Conservation (phyloP, 371 early-diverging fungal genomes). For the Mucor sp. region DNA sequence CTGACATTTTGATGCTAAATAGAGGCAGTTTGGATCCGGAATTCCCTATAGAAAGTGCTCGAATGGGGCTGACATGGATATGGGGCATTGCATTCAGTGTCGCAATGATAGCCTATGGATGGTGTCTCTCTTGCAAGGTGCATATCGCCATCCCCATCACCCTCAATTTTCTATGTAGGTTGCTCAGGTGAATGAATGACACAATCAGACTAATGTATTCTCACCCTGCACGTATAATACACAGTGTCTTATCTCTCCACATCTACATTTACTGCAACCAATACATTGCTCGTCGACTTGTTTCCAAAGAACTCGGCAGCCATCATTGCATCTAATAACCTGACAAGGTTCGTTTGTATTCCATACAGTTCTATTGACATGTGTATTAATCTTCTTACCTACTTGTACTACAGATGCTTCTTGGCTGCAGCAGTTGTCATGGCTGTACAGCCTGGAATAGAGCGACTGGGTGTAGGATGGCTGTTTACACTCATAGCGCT, state of each 20-base stretch:
- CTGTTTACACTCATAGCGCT: constrained; percentile 32
- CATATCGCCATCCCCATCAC: constrained; percentile 30
- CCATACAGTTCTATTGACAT: too few relatives aligned
- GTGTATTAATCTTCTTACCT: too few relatives aligned
- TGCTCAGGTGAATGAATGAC: neutral
- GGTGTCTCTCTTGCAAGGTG: constrained; percentile 29
- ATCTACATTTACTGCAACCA: constrained; percentile 36
- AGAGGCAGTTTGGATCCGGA: constrained; percentile 20
- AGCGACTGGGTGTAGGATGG: constrained; percentile 40
- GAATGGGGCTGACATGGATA: constrained; percentile 38
- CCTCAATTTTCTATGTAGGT: constrained; percentile 39
- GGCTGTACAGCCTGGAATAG: constrained; percentile 31
- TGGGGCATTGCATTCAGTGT: constrained; percentile 38
- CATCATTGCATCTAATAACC: constrained; percentile 44
- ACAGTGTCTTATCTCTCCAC: constrained; percentile 36
- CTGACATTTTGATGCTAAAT: too few relatives aligned
- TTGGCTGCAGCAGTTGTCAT: constrained; percentile 35
- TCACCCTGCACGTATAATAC: neutral
- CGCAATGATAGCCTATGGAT: constrained; percentile 39
- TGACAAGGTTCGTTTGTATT: constrained; percentile 10
- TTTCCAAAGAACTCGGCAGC: constrained; percentile 46
- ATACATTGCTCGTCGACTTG: constrained; percentile 45
- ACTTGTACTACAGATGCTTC: constrained; percentile 25
- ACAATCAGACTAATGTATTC: too few relatives aligned
- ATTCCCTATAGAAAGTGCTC: constrained; percentile 38